A percentile compares a stretch with the other conserved stretches of the same genome.
phyloP scores from a whole-genome alignment of 192 early-diverging fungal genomes.

The Ambispora gerdemannii region DNA sequence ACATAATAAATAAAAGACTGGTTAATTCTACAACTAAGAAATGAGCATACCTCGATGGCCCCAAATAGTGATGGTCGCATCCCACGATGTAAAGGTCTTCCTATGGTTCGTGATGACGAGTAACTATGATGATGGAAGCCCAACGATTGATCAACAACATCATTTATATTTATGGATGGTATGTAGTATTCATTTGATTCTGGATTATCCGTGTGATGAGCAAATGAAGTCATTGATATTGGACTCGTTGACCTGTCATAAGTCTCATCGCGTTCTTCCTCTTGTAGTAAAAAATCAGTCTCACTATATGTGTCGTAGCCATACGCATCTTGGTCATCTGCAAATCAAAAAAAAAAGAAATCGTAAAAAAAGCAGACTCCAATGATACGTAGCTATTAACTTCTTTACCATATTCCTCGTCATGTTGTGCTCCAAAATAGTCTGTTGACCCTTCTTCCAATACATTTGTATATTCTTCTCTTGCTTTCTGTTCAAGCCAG shows the following conservation, averaged over 20 bases:
- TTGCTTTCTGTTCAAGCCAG: constrained; percentile 45
- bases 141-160: constrained; percentile 36
- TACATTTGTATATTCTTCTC: constrained; percentile 43
- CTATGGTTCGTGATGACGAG: constrained; percentile 11
- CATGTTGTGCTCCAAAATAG: neutral
- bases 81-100: constrained; percentile 24
- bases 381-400: neutral
- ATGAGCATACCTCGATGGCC: constrained; percentile 49
- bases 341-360: no score
- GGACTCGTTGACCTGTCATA: neutral
- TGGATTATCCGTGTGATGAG: neutral
- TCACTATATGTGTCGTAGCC: constrained; percentile 36
- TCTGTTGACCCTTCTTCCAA: constrained; percentile 15
- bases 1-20: neutral
- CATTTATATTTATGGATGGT: constrained; percentile 32
- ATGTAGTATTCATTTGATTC: constrained; percentile 30
- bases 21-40: neutral
- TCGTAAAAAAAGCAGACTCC: neutral
- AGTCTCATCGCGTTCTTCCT: constrained; percentile 24
- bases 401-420: constrained; percentile 27
- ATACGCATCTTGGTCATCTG: constrained; percentile 26
- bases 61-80: constrained; percentile 52
- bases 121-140: constrained; percentile 30
- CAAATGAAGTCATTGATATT: neutral
- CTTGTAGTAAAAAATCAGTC: constrained; percentile 34